These are phyloP conservation scores for Pseudoneurospora amorphoporcata DNA, from an alignment of 495 filamentous ascomycete species.

Conservation along the genomic window DNA sequence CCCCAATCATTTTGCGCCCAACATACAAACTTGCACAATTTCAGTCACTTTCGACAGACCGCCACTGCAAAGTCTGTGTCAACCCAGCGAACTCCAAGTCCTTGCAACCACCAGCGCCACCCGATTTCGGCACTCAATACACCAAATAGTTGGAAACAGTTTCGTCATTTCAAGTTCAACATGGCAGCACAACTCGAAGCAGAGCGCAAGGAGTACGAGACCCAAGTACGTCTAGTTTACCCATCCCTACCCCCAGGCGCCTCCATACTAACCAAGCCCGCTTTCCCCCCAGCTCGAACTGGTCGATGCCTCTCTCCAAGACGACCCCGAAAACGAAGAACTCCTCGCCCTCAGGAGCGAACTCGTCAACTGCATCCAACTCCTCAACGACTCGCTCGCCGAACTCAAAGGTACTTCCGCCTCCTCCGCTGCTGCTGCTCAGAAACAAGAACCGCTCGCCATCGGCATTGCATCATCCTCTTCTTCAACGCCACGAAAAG, in stretches of 20 bases:
- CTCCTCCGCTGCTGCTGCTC: slow-evolving; percentile 37
- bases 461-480: neutral
- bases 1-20: neutral
- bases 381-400: slow-evolving; percentile 68
- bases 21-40: neutral
- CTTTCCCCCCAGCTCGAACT: slow-evolving; percentile 57
- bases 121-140: neutral
- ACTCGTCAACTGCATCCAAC: slow-evolving; percentile 73
- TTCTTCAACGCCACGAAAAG: neutral
- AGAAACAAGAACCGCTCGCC: slow-evolving; percentile 27
- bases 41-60: neutral
- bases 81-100: neutral
- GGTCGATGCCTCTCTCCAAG: slow-evolving; percentile 62
- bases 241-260: neutral
- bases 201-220: slow-evolving; percentile 72
- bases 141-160: neutral
- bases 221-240: slow-evolving; percentile 48
- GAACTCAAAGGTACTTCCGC: slow-evolving; percentile 48
- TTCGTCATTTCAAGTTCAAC: neutral
- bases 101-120: neutral
- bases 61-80: neutral
- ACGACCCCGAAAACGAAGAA: slow-evolving; percentile 75
- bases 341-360: slow-evolving; percentile 69
- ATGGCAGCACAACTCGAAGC: slow-evolving; percentile 49
- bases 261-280: slow-evolving; percentile 4